Conservation (phyloP, 2,329 filamentous ascomycete species). For the Fusarium palustre region DNA sequence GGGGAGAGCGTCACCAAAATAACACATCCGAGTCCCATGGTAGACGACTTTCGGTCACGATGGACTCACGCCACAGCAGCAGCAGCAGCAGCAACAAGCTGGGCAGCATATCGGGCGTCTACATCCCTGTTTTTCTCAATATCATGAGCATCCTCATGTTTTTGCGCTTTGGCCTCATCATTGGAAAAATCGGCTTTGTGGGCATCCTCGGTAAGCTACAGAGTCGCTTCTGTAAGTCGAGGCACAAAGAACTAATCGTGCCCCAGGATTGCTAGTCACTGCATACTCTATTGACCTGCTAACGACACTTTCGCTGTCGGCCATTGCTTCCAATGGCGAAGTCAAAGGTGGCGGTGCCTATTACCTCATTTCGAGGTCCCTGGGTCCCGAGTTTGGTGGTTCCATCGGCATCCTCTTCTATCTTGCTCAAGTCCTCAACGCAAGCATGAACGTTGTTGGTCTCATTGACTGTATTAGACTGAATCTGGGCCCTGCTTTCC, state of each 20-base stretch:
- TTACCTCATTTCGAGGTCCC: slow-evolving; percentile 85
- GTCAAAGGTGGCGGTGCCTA: slow-evolving; percentile 90
- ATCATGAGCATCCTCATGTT: slow-evolving; percentile 95
- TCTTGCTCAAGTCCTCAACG: slow-evolving; percentile 88
- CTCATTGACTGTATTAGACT: slow-evolving; percentile 84
- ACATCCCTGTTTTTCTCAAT: slow-evolving; percentile 89
- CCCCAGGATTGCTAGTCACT: slow-evolving; percentile 74
- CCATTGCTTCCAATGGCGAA: slow-evolving; percentile 90
- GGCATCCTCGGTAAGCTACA: slow-evolving; percentile 77
- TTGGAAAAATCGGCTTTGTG: slow-evolving; percentile 82
- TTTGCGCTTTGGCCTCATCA: slow-evolving; percentile 84
- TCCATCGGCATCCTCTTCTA: slow-evolving; percentile 91
- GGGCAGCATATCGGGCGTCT: slow-evolving; percentile 82
- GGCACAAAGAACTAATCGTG: background rate
- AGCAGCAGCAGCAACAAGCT: slow-evolving; percentile 74
- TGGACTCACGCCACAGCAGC: slow-evolving; percentile 55
- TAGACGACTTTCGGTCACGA: slow-evolving; percentile 42
- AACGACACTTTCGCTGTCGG: slow-evolving; percentile 86
- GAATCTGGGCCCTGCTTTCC: slow-evolving; percentile 76
- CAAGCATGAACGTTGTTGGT: slow-evolving; percentile 87
- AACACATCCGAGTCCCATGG: slow-evolving; percentile 22
- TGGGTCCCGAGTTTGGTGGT: slow-evolving; percentile 89
- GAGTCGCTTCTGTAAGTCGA: background rate
- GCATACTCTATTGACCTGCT: slow-evolving; percentile 87
- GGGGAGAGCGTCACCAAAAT: slow-evolving; percentile 14